Evolutionary conservation across 352 stramenopile genomes (phyloP), one percentile per base, ranked within the genome.

Genomic region (Globisporangium nodosum): DNA sequence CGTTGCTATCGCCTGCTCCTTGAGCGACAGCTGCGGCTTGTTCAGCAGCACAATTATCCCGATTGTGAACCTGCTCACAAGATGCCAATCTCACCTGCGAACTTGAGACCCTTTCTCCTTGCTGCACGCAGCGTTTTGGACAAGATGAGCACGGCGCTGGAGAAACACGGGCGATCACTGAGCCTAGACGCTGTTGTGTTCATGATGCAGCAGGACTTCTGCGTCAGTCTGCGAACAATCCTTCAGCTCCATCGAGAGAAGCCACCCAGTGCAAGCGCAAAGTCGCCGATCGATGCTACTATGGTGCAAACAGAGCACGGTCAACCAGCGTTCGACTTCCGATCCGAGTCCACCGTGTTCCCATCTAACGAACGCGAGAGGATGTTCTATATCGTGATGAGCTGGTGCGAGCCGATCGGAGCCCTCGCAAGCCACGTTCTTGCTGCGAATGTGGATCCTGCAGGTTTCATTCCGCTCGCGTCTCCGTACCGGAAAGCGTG

Each of bases 201-300:
- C 11, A 86, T 91, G 81, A 73, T 83, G 18, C 76, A 89, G 56
- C 73, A 88, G 39, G 81, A 91, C 51, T 82, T 88, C 30, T 78
- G 78, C 46, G 66, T 64, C 0, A 76, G 47, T 53, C 40, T 85
- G 15, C 69, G 66, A 11, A 45, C 51, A 0, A 46, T 85, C 27
- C 15, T 70, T 20, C 49, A 7, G 27, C 20, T 48, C 11, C 11
- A 31, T 45, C 18, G 15, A 39, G 46, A 33, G 21, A 21, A 8
- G 5, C 49, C 20, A 1, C 6, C 54, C 39, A 42, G 5, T 2
- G 53, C 21, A 6, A 15, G 8, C 24, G 13, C 5, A 13, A 52
- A 37, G 33, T 12, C 33, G 9, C 9, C 33, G 9, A 37, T 37
- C 39, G 48, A 6, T 1, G 49, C 21, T 3, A 24, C 6, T 13